These are phyloP conservation scores for Microsporum audouinii DNA, from an alignment of 2,329 filamentous ascomycete species.

Conservation along the genomic window DNA sequence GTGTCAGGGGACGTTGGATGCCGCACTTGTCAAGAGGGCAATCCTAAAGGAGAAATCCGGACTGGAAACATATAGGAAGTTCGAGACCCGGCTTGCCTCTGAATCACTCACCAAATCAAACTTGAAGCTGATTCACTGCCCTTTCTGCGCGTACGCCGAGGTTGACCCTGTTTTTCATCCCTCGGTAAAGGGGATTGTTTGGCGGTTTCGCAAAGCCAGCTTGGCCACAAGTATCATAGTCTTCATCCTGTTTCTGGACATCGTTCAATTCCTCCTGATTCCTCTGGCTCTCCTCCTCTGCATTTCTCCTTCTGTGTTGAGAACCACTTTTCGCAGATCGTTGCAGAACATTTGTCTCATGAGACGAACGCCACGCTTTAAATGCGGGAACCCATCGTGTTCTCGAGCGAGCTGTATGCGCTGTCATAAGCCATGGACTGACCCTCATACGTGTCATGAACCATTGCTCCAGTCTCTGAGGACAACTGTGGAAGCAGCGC, in stretches of 20 bases:
- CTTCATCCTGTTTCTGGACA: slow-evolving; percentile 31
- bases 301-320: slow-evolving; percentile 41
- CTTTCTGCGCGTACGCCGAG: slow-evolving; percentile 87
- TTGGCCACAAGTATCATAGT: slow-evolving; percentile 44
- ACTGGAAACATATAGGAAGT: slow-evolving; percentile 57
- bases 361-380: slow-evolving; percentile 63
- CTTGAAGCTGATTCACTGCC: slow-evolving; percentile 68
- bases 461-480: slow-evolving; percentile 69
- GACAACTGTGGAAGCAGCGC: slow-evolving; percentile 81
- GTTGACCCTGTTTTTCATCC: slow-evolving; percentile 64
- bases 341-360: slow-evolving; percentile 57
- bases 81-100: slow-evolving; percentile 68
- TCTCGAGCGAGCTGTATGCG: slow-evolving; percentile 61
- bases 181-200: slow-evolving; percentile 39
- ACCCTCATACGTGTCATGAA: slow-evolving; percentile 84
- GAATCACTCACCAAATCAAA: slow-evolving; percentile 63
- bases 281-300: slow-evolving; percentile 45
- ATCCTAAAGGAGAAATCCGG: slow-evolving; percentile 59
- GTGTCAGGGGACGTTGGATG: slow-evolving; percentile 62
- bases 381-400: slow-evolving; percentile 61
- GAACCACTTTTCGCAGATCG: slow-evolving; percentile 46
- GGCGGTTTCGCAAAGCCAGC: slow-evolving; percentile 47
- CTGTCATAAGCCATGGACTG: slow-evolving; percentile 72
- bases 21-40: slow-evolving; percentile 58
- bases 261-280: slow-evolving; percentile 38